A percentile compares a stretch with the other conserved stretches of the same genome.
phyloP scores from a whole-genome alignment of 2,329 filamentous ascomycete genomes.

The Trichothecium sympodiale region DNA sequence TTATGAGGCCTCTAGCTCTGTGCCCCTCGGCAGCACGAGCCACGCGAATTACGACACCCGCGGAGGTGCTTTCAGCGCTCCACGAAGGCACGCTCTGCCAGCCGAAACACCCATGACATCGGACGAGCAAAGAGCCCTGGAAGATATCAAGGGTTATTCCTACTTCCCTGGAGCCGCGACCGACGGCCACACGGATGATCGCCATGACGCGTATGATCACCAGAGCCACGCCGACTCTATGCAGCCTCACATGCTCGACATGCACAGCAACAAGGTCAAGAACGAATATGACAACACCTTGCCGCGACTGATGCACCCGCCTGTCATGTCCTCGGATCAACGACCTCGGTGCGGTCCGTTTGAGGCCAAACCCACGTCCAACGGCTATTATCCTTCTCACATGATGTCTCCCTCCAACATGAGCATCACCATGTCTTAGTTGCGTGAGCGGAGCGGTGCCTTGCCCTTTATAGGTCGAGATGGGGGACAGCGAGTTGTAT shows the following conservation, averaged over 20 bases:
- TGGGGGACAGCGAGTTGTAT: too few species aligned
- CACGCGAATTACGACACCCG: slow-evolving; percentile 14
- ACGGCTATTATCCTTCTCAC: slow-evolving; percentile 39
- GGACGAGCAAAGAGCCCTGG: slow-evolving; percentile 40
- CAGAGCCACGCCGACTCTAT: slow-evolving; percentile 22
- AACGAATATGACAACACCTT: slow-evolving; percentile 35
- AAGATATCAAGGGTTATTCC: slow-evolving; percentile 38
- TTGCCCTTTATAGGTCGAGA: too few species aligned
- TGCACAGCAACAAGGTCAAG: slow-evolving; percentile 32
- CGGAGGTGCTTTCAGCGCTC: slow-evolving; percentile 25
- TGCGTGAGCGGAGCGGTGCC: background rate
- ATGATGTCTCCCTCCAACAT: slow-evolving; percentile 35
- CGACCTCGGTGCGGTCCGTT: slow-evolving; percentile 34
- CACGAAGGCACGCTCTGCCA: slow-evolving; percentile 37
- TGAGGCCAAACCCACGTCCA: slow-evolving; percentile 39
- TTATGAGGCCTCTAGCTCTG: too few species aligned
- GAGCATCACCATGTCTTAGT: slow-evolving; percentile 27
- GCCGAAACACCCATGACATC: slow-evolving; percentile 39
- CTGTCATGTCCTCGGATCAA: slow-evolving; percentile 22
- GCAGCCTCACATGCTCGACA: slow-evolving; percentile 20
- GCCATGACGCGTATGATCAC: slow-evolving; percentile 39
- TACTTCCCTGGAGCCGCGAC: slow-evolving; percentile 43
- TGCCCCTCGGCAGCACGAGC: too few species aligned
- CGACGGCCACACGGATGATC: slow-evolving; percentile 31
- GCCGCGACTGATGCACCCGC: slow-evolving; percentile 35